Conservation (phyloP, 257 asterid genomes). For the Penstemon newberryi region DNA sequence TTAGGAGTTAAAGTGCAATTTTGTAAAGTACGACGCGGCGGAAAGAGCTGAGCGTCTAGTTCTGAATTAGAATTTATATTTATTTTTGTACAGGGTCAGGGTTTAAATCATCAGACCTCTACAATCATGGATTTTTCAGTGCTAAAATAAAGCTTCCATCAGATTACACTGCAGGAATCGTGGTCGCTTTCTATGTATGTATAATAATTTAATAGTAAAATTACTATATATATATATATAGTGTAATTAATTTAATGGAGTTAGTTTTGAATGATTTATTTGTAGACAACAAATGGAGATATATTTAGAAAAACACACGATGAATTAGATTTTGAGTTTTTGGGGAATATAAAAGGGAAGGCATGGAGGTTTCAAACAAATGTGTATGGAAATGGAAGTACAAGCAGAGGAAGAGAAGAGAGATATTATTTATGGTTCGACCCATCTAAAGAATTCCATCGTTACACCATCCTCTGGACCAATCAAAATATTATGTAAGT, state of each 20-base stretch:
- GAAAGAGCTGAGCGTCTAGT: too few species aligned
- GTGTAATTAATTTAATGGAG: too few species aligned
- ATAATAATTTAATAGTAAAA: neutral
- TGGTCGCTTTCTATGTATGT: conserved; percentile 87
- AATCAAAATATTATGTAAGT: conserved; percentile 70
- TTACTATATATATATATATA: too few species aligned
- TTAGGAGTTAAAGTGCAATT: too few species aligned
- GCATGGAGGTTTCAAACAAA: conserved; percentile 97
- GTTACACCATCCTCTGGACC: conserved; percentile 86
- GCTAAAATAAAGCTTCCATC: conserved; percentile 88
- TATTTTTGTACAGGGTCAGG: conserved; percentile 66
- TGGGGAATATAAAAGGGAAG: conserved; percentile 83
- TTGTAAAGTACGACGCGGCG: too few species aligned
- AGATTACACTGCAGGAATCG: conserved; percentile 87
- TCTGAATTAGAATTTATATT: neutral
- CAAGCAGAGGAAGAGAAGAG: conserved; percentile 87
- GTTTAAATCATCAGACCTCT: conserved; percentile 78
- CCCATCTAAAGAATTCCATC: conserved; percentile 76
- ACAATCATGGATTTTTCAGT: conserved; percentile 85
- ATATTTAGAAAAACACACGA: conserved; percentile 69
- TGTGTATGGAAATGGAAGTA: conserved; percentile 95
- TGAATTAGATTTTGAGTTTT: conserved; percentile 86
- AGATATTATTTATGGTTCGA: conserved; percentile 83
- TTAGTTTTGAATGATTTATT: neutral
- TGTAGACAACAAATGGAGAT: conserved; percentile 81